Base-by-base conservation (phyloP, 1,284 basidiomycete species). In the Ganoderma lingzhi region DNA sequence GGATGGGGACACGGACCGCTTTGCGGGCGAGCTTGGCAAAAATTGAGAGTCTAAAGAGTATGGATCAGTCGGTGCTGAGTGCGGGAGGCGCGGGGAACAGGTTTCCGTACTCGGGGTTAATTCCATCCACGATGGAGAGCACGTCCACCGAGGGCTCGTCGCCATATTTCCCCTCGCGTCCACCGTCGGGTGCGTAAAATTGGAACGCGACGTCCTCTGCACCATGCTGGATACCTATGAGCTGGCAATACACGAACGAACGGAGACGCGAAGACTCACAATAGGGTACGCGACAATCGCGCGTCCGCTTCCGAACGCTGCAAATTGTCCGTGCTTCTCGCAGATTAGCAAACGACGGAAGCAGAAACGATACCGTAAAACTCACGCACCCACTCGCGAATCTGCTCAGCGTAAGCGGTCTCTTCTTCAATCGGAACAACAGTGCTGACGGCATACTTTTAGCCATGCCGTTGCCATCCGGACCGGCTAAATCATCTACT, bases 261-360 rank as follows among this genome's bases (percentile, higher is more conserved):
- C 28, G 48, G 48, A 23, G n/a, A 12, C 48, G 48, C 10, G 23
- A 15, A n/a, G 23, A 67, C 71, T 71, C 61, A 86, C 86, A 14
- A 83, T 65, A 1, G 83, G 83, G 64, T 79, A 84, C 4, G 78
- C 81, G 6, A 83, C 67, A 2, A 78, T 79, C 3, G 78, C 74
- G 0, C 75, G 77, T 6, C 78, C 79, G 58, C 82, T 75, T n/a
- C 86, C 86, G 39, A 84, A 78, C 80, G 85, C 85, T 1, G 77
- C 71, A 56, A 79, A 80, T 64, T 82, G 77, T 1, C 78, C 74
- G 32, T 75, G 76, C 86, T 87, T 42, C 32, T 45, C 10, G 23
- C 12, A 42, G 5, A 19, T 63, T 19, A 67, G 55, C 23, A 32
- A 17, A 39, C 8, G 35, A 12, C 17, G 6, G 28, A 41, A 30